Conservation (phyloP, 805 yeast genomes). For the Kregervanrija fluxuum region DNA sequence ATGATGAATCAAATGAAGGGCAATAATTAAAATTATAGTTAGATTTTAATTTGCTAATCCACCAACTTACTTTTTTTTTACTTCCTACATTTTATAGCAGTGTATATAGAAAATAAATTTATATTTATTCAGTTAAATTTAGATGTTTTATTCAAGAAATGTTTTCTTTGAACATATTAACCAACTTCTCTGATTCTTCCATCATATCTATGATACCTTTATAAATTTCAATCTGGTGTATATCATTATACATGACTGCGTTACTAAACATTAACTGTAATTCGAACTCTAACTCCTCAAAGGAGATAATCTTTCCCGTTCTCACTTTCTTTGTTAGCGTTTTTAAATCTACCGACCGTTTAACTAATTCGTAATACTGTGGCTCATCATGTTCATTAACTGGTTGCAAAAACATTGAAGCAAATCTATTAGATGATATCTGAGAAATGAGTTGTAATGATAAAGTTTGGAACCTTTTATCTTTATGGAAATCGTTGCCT, state of each 20-base stretch:
- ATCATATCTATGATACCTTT: constrained; percentile 64
- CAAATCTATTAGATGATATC: constrained; percentile 62
- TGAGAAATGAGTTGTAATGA: constrained; percentile 57
- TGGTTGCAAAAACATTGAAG: constrained; percentile 67
- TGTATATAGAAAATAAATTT: neutral
- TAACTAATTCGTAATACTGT: constrained; percentile 53
- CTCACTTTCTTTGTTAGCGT: constrained; percentile 52
- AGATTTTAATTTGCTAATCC: too few species aligned
- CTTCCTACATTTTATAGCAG: too few species aligned
- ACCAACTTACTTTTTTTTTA: too few species aligned
- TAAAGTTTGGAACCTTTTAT: constrained; percentile 52
- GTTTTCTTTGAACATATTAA: constrained; percentile 50
- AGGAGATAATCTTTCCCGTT: constrained; percentile 44
- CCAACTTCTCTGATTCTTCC: constrained; percentile 50
- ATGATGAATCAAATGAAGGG: constrained; percentile 63
- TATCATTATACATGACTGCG: constrained; percentile 73
- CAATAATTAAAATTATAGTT: constrained; percentile 8
- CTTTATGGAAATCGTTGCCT: constrained; percentile 13
- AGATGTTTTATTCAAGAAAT: neutral
- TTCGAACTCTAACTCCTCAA: constrained; percentile 55
- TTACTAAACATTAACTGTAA: constrained; percentile 75
- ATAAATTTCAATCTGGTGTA: constrained; percentile 49
- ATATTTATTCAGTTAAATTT: too few species aligned
- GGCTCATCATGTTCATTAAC: constrained; percentile 65
- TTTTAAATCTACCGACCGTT: constrained; percentile 62